A percentile compares a stretch with the other conserved stretches of the same genome.
phyloP scores from a whole-genome alignment of 192 early-diverging fungal species.

The Spinellus fusiger region DNA sequence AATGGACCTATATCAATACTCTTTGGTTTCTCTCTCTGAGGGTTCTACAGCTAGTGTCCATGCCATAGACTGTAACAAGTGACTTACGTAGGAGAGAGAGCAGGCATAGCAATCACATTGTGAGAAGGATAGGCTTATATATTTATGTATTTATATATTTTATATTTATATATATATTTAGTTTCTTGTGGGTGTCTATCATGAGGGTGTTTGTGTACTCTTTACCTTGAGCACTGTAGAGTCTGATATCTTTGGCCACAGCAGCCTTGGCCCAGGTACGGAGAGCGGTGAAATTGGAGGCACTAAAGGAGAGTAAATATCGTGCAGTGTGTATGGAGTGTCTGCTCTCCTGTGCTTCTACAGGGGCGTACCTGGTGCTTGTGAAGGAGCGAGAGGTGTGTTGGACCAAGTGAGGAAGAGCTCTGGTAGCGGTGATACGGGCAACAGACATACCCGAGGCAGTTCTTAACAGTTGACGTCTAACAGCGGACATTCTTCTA shows the following conservation, averaged over 20 bases:
- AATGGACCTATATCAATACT: background rate
- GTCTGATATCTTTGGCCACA: slow-evolving; percentile 36
- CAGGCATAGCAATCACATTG: slow-evolving; percentile 89
- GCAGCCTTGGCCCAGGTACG: slow-evolving; percentile 31
- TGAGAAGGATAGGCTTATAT: slow-evolving; percentile 79
- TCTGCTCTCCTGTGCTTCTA: background rate
- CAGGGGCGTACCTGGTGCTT: slow-evolving; percentile 23
- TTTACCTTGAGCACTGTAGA: slow-evolving; percentile 49
- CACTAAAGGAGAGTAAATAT: background rate
- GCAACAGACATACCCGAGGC: slow-evolving; percentile 11
- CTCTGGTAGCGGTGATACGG: slow-evolving; percentile 21
- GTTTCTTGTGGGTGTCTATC: background rate
- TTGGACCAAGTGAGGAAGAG: slow-evolving; percentile 22
- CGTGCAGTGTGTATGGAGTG: background rate
- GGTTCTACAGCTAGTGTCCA: background rate
- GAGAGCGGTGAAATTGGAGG: slow-evolving; percentile 36
- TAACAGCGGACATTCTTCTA: slow-evolving; percentile 22
- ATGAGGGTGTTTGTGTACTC: background rate
- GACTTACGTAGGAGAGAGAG: slow-evolving; percentile 85
- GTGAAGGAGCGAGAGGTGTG: slow-evolving; percentile 38
- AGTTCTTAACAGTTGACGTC: slow-evolving; percentile 27
- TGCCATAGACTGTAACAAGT: background rate
- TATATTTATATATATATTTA: too few species aligned
- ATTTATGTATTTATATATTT: too few species aligned
- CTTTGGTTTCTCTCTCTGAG: background rate